A percentile compares a stretch with the other conserved stretches of the same genome.
phyloP scores from a whole-genome alignment of 192 early-diverging fungal genomes.

The Oehlia diaphana region DNA sequence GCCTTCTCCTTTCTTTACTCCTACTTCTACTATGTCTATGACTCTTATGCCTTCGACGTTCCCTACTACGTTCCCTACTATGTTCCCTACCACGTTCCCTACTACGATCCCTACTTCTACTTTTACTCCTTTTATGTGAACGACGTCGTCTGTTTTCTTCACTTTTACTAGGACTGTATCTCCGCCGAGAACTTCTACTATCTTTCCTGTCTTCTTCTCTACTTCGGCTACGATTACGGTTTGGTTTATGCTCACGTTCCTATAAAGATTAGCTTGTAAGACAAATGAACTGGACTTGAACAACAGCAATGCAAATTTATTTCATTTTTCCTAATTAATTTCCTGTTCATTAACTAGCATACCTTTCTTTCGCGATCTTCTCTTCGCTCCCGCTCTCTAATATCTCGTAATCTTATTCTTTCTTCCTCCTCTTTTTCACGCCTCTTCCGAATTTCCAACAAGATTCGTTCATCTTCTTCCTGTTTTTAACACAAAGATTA shows the following conservation, averaged over 20 bases:
- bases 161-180: slow-evolving; percentile 30
- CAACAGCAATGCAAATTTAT: slow-evolving; percentile 17
- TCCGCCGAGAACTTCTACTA: slow-evolving; percentile 33
- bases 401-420: slow-evolving; percentile 36
- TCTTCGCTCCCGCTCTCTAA: slow-evolving; percentile 37
- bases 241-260: slow-evolving; percentile 2
- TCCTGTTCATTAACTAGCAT: neutral
- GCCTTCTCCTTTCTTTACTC: slow-evolving; percentile 19
- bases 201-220: slow-evolving; percentile 33
- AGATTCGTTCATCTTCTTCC: slow-evolving; percentile 37
- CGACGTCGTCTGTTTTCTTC: slow-evolving; percentile 33
- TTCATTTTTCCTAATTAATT: slow-evolving; percentile 2
- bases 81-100: slow-evolving; percentile 17
- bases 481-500: neutral
- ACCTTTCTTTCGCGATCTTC: slow-evolving; percentile 31
- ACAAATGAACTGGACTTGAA: slow-evolving; percentile 7
- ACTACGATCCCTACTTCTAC: slow-evolving; percentile 6
- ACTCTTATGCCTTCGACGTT: slow-evolving; percentile 21
- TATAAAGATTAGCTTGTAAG: slow-evolving; percentile 16
- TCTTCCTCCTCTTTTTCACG: slow-evolving; percentile 46
- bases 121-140: slow-evolving; percentile 23
- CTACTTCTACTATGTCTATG: slow-evolving; percentile 13
- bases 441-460: slow-evolving; percentile 33
- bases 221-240: slow-evolving; percentile 28
- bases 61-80: neutral